Evolutionary conservation across 768 basidiomycete genomes (phyloP).

Genomic region (Pilatotrama ljubarskyi): DNA sequence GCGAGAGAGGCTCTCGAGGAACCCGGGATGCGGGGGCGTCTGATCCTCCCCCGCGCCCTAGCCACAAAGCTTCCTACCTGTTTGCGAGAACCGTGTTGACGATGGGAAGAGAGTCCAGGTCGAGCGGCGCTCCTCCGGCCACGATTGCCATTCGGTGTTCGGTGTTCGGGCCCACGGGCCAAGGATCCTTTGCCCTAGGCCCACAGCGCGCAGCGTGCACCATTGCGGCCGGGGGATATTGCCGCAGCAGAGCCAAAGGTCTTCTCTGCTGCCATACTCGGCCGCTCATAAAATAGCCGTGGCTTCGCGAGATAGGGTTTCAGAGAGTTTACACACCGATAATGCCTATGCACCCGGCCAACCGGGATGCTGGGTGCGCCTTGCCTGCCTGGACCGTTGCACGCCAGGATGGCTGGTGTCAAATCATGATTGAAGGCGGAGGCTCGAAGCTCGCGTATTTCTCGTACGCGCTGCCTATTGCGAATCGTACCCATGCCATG

Average conservation of each 20-base stretch:
- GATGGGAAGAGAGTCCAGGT: no score
- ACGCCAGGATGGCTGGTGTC: neutral
- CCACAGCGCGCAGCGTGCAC: neutral
- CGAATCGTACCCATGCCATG: neutral
- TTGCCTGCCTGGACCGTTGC: neutral
- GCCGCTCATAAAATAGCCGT: slow-evolving; percentile 6
- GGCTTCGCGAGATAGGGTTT: slow-evolving; percentile 16
- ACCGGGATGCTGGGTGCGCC: neutral
- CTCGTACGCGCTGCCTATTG: neutral
- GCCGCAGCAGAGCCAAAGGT: neutral
- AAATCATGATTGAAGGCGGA: no score
- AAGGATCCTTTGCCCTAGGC: neutral
- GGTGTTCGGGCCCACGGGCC: slow-evolving; percentile 4
- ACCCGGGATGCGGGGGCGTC: no score
- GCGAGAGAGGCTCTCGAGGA: neutral
- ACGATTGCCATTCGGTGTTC: neutral
- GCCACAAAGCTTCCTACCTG: no score
- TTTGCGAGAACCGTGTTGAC: no score
- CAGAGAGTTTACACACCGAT: neutral
- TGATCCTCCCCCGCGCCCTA: no score
- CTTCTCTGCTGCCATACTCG: slow-evolving; percentile 1
- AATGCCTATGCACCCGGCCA: neutral
- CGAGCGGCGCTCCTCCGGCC: no score
- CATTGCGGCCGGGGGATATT: neutral
- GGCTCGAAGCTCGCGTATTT: neutral